phyloP scores from a whole-genome alignment of 1,284 basidiomycete genomes.

The Tilletia horrida region DNA sequence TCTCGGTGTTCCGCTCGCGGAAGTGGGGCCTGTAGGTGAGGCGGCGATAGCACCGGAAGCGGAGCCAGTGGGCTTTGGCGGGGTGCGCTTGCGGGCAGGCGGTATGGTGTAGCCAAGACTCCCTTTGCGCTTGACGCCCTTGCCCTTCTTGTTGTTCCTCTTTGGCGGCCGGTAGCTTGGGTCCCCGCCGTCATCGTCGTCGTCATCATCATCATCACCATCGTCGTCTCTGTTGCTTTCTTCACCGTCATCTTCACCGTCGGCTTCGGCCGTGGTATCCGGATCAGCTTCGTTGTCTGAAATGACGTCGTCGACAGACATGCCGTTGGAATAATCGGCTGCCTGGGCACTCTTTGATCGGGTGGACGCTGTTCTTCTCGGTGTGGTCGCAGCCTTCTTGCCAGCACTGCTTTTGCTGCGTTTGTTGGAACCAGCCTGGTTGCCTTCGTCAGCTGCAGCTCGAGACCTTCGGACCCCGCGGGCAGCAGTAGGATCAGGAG shows the following conservation, averaged over 20 bases:
- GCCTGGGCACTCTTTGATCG: background rate
- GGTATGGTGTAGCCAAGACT: slow-evolving; percentile 11
- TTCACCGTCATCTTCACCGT: slow-evolving; percentile 3
- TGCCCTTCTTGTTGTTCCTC: background rate
- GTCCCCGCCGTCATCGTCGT: background rate
- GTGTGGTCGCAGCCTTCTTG: too few species aligned
- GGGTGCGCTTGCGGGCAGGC: slow-evolving; percentile 11
- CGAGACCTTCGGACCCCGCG: background rate
- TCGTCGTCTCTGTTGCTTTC: too few species aligned
- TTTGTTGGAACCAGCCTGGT: background rate
- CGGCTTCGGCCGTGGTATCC: background rate
- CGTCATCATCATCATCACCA: background rate
- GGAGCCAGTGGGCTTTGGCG: too few species aligned
- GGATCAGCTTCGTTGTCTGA: background rate
- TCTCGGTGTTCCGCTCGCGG: background rate
- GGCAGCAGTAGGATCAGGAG: background rate
- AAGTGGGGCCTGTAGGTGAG: background rate
- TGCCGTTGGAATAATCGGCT: background rate
- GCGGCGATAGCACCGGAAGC: too few species aligned
- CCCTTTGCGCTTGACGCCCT: background rate
- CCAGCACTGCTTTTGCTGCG: background rate
- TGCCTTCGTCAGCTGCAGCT: background rate
- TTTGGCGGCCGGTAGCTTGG: too few species aligned
- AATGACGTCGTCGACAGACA: background rate
- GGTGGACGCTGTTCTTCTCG: background rate